Base-by-base conservation (phyloP, 2,329 filamentous ascomycete genomes). In the Boeremia lycopersici region DNA sequence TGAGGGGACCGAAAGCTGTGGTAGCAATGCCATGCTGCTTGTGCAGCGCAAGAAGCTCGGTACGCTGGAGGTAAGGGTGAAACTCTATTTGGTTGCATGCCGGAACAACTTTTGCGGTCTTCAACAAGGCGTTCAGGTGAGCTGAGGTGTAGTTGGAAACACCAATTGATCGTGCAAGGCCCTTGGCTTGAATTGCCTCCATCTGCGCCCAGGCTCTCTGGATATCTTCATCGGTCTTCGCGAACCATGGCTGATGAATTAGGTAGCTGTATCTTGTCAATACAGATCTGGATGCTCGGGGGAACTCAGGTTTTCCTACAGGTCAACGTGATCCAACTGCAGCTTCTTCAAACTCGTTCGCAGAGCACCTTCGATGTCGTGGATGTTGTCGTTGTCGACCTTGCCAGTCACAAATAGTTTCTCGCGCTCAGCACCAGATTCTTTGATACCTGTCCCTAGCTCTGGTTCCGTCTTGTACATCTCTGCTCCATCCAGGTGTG, bases 401-500 rank as follows among this genome's bases (percentile, higher is more conserved):
- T 89, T 89, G 26, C 84, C 86, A 0, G 82, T 84, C 13, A 82
- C 68, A 59, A 72, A 82, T 11, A 82, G 72, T 62, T 81, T 80
- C 55, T 78, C 74, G 10, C 79, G 72, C 1, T 75, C 63, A 8
- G 81, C 74, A 13, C 75, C 76, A 39, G 73, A 72, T 56, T 77
- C 74, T 48, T 77, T 76, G 68, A 82, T 81, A 19, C 76, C 80
- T 8, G 69, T 73, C 10, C 80, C 79, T 13, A 82, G 74, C 63
- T 82, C 80, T 3, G 74, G 70, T 63, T 82, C 80, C 2, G 79
- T 82, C 60, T 81, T 79, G 73, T 82, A 82, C 55, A 80, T 76
- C 78, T 93, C 86, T 17, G 90, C 90, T 38, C 89, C 85, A 71
- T 93, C 90, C 3, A 93, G 79, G 67, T 93, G 89, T 53, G 81